Base-by-base conservation (phyloP, 306 rosid species). In the Lotus japonicus region DNA sequence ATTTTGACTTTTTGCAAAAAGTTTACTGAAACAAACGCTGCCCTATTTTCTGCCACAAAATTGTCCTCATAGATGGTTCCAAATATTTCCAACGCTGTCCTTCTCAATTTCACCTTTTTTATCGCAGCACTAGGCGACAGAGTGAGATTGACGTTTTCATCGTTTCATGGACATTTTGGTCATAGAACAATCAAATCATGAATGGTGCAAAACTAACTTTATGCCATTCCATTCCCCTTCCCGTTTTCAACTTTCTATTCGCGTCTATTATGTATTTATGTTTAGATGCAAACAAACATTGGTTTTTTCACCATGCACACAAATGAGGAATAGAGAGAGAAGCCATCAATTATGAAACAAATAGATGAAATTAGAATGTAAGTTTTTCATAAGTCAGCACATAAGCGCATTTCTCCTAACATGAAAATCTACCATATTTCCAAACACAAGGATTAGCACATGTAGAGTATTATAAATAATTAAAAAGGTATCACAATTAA, bases 1-100 rank as follows among this genome's bases (percentile, higher is more conserved):
- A 70, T 66, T 71, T 86, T 92, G 96, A 89, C 95, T 84, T 87
- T 85, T 80, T 11, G 52, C 10, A 61, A 63, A 31, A 78, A 59
- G 55, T 54, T 58, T 66, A 43, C 74, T 69, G 80, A 86, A 71
- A 79, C 83, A 85, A 79, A 79, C 80, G 51, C 66, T 49, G 82
- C 68, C 63, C 68, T 21, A 48, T 70, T 46, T 10, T 70, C 77
- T 70, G 81, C 26, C 9, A 21, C 77, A 51, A 36, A 36, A 50
- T 56, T 75, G 94, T 82, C 92, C 67, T 63, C 7, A 72, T 42
- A 68, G 80, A 79, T 70, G 75, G 77, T 58, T 86, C 95, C 98
- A 89, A 87, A 84, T 21, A 39, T 74, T 84, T 54, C 67, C 84
- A 65, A 63, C 66, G 74, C 77, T 46, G 78, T 81, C 89, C 76